These are phyloP conservation scores for Lobosporangium transversale DNA, from an alignment of 192 early-diverging fungal genomes.

Conservation along the genomic window DNA sequence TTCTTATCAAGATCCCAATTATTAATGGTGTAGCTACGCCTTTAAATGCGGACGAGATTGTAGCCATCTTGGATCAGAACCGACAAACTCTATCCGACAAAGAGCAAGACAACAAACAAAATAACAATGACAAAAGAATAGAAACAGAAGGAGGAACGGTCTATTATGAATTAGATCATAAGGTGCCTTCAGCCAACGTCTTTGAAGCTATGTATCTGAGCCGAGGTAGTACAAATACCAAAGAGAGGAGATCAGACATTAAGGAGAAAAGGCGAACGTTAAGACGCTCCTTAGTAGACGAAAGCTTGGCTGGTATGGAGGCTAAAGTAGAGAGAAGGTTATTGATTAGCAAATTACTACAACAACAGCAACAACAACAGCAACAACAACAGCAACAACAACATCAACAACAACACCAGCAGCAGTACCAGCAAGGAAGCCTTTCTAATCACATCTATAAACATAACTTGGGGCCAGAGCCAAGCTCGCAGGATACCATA, in stretches of 20 bases:
- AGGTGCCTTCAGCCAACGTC: not conserved
- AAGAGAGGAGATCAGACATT: no score
- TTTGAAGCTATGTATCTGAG: not conserved
- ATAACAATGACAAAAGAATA: not conserved
- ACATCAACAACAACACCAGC: not conserved
- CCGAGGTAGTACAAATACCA: not conserved
- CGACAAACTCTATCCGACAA: no score
- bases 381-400: not conserved
- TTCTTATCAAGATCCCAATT: slow-evolving; percentile 7
- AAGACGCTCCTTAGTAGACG: no score
- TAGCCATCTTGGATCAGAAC: no score
- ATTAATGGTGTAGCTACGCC: slow-evolving; percentile 17
- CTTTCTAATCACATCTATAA: slow-evolving; percentile 4
- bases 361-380: not conserved
- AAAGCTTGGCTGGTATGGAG: no score
- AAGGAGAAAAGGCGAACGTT: no score
- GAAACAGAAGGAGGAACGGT: not conserved
- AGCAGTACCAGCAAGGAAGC: not conserved
- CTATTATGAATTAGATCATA: slow-evolving; percentile 18
- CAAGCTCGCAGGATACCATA: no score
- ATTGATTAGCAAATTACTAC: not conserved
- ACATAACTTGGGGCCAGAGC: no score
- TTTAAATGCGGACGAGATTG: no score
- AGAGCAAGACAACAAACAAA: not conserved
- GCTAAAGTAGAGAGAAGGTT: no score